Conservation (phyloP, 2,329 filamentous ascomycete genomes). For the Zasmidium cellare region DNA sequence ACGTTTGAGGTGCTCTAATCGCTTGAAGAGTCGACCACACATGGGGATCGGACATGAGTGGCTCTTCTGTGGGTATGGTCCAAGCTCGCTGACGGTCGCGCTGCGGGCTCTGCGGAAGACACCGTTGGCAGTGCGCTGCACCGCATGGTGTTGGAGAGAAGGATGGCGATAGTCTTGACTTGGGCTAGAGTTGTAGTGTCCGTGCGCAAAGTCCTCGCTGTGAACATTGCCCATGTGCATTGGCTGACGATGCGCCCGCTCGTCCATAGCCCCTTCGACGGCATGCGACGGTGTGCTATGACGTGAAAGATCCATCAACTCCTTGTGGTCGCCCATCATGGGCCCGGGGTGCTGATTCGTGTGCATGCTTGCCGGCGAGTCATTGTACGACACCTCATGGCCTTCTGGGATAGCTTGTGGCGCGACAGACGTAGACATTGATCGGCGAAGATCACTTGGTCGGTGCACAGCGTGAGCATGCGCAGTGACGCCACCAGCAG, state of each 20-base stretch:
- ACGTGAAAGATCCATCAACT: slow-evolving; percentile 79
- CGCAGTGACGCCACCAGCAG: slow-evolving; percentile 50
- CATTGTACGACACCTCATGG: slow-evolving; percentile 69
- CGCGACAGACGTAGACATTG: slow-evolving; percentile 82
- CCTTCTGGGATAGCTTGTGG: slow-evolving; percentile 58
- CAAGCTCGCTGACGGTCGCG: slow-evolving; percentile 93
- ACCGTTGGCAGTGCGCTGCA: slow-evolving; percentile 63
- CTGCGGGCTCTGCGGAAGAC: slow-evolving; percentile 88
- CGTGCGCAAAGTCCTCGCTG: slow-evolving; percentile 64
- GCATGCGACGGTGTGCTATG: slow-evolving; percentile 87
- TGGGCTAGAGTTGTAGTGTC: slow-evolving; percentile 55
- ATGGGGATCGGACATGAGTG: slow-evolving; percentile 99
- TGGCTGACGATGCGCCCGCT: slow-evolving; percentile 48
- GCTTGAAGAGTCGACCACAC: slow-evolving; percentile 96
- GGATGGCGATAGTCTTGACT: slow-evolving; percentile 42
- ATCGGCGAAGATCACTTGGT: slow-evolving; percentile 87
- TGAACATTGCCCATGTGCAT: slow-evolving; percentile 60
- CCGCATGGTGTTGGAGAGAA: slow-evolving; percentile 58
- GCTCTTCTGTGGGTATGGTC: slow-evolving; percentile 94
- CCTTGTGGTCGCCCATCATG: slow-evolving; percentile 72
- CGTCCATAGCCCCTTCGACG: slow-evolving; percentile 74
- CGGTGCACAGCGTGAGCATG: slow-evolving; percentile 64
- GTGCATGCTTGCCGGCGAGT: slow-evolving; percentile 75
- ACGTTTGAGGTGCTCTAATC: slow-evolving; percentile 97
- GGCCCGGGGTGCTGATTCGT: slow-evolving; percentile 63